A percentile compares a stretch with the other conserved stretches of the same genome.
Conservation (phyloP, 495 filamentous ascomycete genomes). For the Neurospora sublineolata region DNA sequence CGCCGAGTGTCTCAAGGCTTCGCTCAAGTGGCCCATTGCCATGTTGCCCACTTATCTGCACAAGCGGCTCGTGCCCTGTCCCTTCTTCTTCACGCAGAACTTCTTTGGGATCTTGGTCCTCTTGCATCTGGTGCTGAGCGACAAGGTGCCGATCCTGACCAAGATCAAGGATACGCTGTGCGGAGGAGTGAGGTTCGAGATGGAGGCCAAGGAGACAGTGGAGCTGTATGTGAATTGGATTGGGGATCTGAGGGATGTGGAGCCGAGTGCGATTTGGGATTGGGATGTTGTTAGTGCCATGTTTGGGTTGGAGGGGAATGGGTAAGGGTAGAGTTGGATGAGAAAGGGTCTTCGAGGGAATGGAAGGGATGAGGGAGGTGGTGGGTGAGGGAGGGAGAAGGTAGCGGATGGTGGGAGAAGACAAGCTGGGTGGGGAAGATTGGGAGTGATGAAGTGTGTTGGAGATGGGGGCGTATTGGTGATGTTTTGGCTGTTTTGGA, state of each 20-base stretch:
- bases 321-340: neutral
- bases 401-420: neutral
- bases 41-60: slow-evolving; percentile 44
- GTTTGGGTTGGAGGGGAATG: slow-evolving; percentile 26
- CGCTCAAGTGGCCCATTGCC: slow-evolving; percentile 44
- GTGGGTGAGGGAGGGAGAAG: neutral
- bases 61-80: slow-evolving; percentile 44
- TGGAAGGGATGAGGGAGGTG: neutral
- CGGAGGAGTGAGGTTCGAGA: slow-evolving; percentile 34
- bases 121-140: slow-evolving; percentile 32
- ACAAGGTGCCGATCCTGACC: slow-evolving; percentile 34
- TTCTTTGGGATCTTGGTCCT: slow-evolving; percentile 46
- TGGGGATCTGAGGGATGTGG: slow-evolving; percentile 37
- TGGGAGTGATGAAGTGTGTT: neutral
- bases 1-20: slow-evolving; percentile 40
- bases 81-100: slow-evolving; percentile 49
- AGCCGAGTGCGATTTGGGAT: slow-evolving; percentile 38
- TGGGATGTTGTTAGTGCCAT: slow-evolving; percentile 38
- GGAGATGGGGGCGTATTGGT: neutral
- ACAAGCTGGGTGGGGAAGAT: neutral
- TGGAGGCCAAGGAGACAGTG: slow-evolving; percentile 36
- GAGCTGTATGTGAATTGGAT: slow-evolving; percentile 44
- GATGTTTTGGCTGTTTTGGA: neutral
- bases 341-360: neutral
- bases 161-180: slow-evolving; percentile 32